phyloP scores from a whole-genome alignment of 768 basidiomycete species.

The Sarcodon sp. region DNA sequence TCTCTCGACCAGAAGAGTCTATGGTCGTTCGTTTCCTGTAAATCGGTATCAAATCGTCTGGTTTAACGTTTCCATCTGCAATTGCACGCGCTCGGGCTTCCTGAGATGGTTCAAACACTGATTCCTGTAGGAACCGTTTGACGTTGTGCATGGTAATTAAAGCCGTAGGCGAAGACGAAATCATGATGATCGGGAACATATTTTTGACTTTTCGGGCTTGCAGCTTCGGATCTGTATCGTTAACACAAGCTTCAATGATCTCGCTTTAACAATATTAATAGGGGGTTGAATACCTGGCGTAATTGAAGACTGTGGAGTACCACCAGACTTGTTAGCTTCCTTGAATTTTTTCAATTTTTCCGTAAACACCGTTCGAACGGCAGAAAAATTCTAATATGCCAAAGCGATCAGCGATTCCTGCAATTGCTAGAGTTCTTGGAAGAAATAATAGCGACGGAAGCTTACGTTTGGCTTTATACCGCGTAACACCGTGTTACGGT shows the following conservation, averaged over 20 bases:
- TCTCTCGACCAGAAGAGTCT: slow-evolving; percentile 52
- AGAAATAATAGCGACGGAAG: slow-evolving; percentile 1
- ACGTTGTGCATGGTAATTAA: slow-evolving; percentile 98
- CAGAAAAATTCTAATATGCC: slow-evolving; percentile 62
- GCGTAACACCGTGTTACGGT: slow-evolving; percentile 73
- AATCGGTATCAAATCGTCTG: slow-evolving; percentile 81
- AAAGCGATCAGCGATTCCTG: not conserved
- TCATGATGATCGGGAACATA: slow-evolving; percentile 91
- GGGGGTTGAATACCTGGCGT: slow-evolving; percentile 21
- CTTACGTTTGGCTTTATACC: slow-evolving; percentile 78
- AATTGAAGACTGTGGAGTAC: slow-evolving; percentile 21
- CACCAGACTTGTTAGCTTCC: slow-evolving; percentile 45
- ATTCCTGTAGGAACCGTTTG: slow-evolving; percentile 84
- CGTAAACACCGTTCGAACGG: slow-evolving; percentile 47
- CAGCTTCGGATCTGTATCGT: slow-evolving; percentile 35
- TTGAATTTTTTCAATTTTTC: slow-evolving; percentile 74
- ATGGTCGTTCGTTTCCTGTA: slow-evolving; percentile 72
- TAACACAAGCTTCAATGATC: too few relatives aligned
- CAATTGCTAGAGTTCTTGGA: not conserved
- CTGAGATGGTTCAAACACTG: slow-evolving; percentile 61
- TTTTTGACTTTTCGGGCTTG: slow-evolving; percentile 68
- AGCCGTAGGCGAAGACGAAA: slow-evolving; percentile 90
- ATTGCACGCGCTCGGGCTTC: slow-evolving; percentile 58
- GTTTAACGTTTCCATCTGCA: slow-evolving; percentile 56
- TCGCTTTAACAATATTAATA: not conserved